phyloP scores from a whole-genome alignment of 768 basidiomycete genomes.

The Lentinula lateritia region DNA sequence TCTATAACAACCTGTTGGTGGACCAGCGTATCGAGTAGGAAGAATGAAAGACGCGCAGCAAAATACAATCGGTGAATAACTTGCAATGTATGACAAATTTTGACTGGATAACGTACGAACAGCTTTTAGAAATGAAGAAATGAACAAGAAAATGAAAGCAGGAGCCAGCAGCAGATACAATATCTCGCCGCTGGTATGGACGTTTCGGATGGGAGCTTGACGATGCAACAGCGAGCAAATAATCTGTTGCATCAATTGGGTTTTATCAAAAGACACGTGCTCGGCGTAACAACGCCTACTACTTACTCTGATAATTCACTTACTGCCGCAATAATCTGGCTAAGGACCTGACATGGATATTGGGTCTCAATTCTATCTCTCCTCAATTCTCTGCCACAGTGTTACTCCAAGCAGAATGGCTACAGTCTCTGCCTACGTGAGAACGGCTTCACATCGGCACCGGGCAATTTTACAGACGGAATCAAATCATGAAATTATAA shows the following conservation, averaged over 20 bases:
- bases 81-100: background rate
- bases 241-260: background rate
- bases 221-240: conserved; percentile 9
- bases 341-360: background rate
- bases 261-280: background rate
- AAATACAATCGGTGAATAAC: background rate
- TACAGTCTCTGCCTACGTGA: background rate
- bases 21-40: background rate
- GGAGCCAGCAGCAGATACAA: background rate
- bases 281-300: background rate
- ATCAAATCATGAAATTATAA: background rate
- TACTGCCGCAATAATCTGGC: background rate
- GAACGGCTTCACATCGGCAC: background rate
- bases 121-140: conserved; percentile 1
- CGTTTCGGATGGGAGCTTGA: conserved; percentile 3
- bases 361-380: background rate
- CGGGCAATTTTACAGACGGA: background rate
- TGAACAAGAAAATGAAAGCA: background rate
- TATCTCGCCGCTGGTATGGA: conserved; percentile 4
- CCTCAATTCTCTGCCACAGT: background rate
- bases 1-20: conserved; percentile 1
- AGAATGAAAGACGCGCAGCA: background rate
- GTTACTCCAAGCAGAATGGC: background rate
- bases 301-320: background rate
- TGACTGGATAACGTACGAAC: conserved; percentile 3